phyloP scores from a whole-genome alignment of 257 asterid genomes.

The Nicotiana benthamiana region DNA sequence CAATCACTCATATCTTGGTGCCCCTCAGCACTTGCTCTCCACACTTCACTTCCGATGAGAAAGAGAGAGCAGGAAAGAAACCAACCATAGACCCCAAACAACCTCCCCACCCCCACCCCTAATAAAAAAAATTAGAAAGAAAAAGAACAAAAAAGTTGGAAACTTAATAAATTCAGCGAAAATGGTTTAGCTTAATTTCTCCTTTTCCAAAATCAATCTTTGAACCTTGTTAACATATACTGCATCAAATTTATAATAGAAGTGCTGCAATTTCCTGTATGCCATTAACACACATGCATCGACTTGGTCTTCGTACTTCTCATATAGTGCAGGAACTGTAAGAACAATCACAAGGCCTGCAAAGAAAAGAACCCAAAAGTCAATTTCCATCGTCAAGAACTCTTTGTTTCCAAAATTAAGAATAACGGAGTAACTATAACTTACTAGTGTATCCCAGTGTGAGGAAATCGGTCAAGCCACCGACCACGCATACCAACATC shows the following conservation, averaged over 20 bases:
- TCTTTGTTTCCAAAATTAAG: neutral
- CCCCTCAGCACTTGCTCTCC: neutral
- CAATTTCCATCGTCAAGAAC: neutral
- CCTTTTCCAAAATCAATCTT: slow-evolving; percentile 44
- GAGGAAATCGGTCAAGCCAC: slow-evolving; percentile 45
- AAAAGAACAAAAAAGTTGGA: neutral
- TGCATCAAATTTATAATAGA: slow-evolving; percentile 37
- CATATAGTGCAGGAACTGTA: slow-evolving; percentile 67
- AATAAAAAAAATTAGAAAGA: neutral
- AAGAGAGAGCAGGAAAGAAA: neutral
- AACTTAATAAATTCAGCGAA: neutral
- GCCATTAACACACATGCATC: slow-evolving; percentile 26
- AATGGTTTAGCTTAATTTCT: slow-evolving; percentile 49
- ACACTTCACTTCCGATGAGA: neutral
- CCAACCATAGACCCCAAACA: neutral
- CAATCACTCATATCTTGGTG: neutral
- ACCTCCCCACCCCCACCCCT: neutral
- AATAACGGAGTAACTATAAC: slow-evolving; percentile 23
- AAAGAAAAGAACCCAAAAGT: neutral
- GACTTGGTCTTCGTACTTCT: slow-evolving; percentile 48
- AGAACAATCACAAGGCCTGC: slow-evolving; percentile 57
- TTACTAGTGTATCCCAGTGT: slow-evolving; percentile 56
- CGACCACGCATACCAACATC: slow-evolving; percentile 33
- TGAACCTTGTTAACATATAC: slow-evolving; percentile 31
- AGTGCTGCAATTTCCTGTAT: slow-evolving; percentile 29